Evolutionary conservation across 345 rosid species (phyloP).

Genomic region (thale cress (Arabidopsis thaliana)): TAIR10.1 NC_003070.9:4018001-4018500

Average conservation of each 20-base stretch:
- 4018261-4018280: constrained; percentile 14
- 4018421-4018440: constrained; percentile 18
- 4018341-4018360: constrained; percentile 94
- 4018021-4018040: constrained; percentile 49
- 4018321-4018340: constrained; percentile 83
- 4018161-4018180: constrained; percentile 81
- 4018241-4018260: constrained; percentile 23
- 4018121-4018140: constrained; percentile 68
- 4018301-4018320: constrained; percentile 10
- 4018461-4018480: not conserved
- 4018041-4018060: constrained; percentile 6
- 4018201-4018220: constrained; percentile 91
- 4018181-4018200: constrained; percentile 82
- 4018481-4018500: not conserved
- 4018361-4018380: constrained; percentile 96
- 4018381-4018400: constrained; percentile 71
- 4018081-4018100: constrained; percentile 7
- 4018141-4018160: constrained; percentile 79
- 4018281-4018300: constrained; percentile 1
- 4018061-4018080: not conserved
- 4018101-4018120: constrained; percentile 17
- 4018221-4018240: constrained; percentile 79
- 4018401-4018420: constrained; percentile 34
- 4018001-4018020: constrained; percentile 82
- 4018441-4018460: constrained; percentile 6